Percentiles rank a stretch among this genome's conserved stretches.
phyloP scores from a whole-genome alignment of 345 rosid species.

The Salix caprea region DNA sequence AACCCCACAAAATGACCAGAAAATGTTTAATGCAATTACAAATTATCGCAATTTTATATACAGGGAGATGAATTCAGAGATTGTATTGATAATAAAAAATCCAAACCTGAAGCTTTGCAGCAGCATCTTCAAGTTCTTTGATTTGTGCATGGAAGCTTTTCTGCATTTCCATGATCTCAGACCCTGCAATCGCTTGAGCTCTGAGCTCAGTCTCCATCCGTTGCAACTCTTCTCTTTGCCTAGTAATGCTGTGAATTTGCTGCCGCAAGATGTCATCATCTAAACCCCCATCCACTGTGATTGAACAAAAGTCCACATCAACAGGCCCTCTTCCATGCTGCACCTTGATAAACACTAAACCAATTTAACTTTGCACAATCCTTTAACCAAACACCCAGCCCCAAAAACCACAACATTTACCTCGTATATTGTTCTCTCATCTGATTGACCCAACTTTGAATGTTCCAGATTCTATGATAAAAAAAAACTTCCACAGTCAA shows the following conservation, averaged over 20 bases:
- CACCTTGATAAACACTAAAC: conserved; percentile 41
- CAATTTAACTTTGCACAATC: conserved; percentile 14
- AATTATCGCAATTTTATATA: neutral
- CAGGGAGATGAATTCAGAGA: neutral
- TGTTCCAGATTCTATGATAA: conserved; percentile 54
- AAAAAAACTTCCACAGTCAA: neutral
- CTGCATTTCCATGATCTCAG: conserved; percentile 61
- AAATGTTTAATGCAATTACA: neutral
- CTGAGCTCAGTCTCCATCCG: conserved; percentile 71
- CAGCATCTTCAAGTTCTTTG: conserved; percentile 60
- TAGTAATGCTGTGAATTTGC: conserved; percentile 48
- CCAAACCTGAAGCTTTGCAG: conserved; percentile 63
- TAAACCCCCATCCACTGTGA: conserved; percentile 47
- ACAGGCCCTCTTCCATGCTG: conserved; percentile 78
- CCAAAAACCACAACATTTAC: conserved; percentile 35
- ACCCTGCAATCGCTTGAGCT: conserved; percentile 64
- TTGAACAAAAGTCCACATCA: conserved; percentile 57
- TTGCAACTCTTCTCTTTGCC: conserved; percentile 71
- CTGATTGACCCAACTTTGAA: conserved; percentile 55
- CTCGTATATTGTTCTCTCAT: conserved; percentile 82
- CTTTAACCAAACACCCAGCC: neutral
- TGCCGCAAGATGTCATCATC: conserved; percentile 59
- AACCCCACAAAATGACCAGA: neutral
- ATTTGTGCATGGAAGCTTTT: conserved; percentile 53
- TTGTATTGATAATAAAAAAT: neutral